A percentile compares a stretch with the other conserved stretches of the same genome.
Conservation (phyloP, 1,284 basidiomycete genomes). For the Tilletiaria anomala region DNA sequence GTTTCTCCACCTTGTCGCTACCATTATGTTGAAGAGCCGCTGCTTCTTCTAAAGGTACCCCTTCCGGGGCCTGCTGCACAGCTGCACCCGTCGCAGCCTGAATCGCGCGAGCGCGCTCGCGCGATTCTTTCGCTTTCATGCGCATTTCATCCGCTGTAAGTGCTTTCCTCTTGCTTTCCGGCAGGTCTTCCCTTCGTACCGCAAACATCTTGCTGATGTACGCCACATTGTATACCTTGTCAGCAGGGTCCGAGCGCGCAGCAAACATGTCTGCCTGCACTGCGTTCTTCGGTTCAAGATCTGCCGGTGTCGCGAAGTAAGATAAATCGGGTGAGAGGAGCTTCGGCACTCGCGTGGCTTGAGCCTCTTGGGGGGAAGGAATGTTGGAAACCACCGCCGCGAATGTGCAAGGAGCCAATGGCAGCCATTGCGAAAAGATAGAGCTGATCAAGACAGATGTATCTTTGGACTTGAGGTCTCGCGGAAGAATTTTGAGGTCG, state of each 20-base stretch:
- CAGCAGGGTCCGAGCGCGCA: conserved; percentile 16
- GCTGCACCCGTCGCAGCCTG: conserved; percentile 8
- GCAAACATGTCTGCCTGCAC: conserved; percentile 67
- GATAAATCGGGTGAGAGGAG: conserved; percentile 73
- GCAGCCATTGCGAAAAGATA: conserved; percentile 92
- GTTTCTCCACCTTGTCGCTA: too few relatives aligned
- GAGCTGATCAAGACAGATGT: conserved; percentile 63
- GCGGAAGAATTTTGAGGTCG: conserved; percentile 66
- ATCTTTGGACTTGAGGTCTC: conserved; percentile 86
- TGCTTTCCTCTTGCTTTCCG: conserved; percentile 48
- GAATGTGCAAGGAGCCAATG: conserved; percentile 81
- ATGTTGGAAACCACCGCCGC: conserved; percentile 82
- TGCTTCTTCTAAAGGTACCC: background rate
- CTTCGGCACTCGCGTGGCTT: conserved; percentile 68
- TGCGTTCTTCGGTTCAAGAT: conserved; percentile 37
- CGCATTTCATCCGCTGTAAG: conserved; percentile 80
- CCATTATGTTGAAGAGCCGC: too few relatives aligned
- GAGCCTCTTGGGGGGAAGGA: conserved; percentile 67
- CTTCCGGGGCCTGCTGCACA: conserved; percentile 4
- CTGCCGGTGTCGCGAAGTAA: conserved; percentile 38
- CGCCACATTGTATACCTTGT: conserved; percentile 41
- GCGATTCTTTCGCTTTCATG: conserved; percentile 45
- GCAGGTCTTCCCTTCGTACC: conserved; percentile 61
- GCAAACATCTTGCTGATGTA: conserved; percentile 99
- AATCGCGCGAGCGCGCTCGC: conserved; percentile 7